Evolutionary conservation across 352 stramenopile genomes (phyloP).

Genomic region (Phytophthora europaea): DNA sequence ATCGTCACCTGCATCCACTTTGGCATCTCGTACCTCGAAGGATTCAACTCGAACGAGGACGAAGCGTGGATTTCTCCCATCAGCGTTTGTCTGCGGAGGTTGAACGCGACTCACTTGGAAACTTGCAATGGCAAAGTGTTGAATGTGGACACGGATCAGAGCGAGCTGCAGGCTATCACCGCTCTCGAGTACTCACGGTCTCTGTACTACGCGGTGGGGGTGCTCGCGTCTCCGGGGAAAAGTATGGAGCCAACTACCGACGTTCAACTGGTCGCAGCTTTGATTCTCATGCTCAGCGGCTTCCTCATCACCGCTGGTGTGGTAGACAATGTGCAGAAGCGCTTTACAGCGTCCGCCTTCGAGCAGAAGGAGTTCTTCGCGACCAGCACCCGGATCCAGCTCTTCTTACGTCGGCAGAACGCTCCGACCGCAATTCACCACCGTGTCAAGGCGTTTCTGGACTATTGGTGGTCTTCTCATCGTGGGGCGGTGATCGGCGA

Average conservation of each 20-base stretch:
- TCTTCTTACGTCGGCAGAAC: constrained; percentile 63
- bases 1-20: constrained; percentile 60
- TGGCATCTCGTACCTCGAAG: constrained; percentile 44
- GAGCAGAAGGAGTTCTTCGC: constrained; percentile 74
- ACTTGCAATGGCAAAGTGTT: constrained; percentile 20
- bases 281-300: constrained; percentile 59
- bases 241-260: constrained; percentile 54
- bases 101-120: constrained; percentile 32
- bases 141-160: constrained; percentile 12
- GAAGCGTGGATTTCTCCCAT: constrained; percentile 45
- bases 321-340: constrained; percentile 65
- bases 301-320: constrained; percentile 56
- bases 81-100: constrained; percentile 27
- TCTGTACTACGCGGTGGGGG: constrained; percentile 53
- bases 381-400: constrained; percentile 59
- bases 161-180: constrained; percentile 20
- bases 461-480: constrained; percentile 79
- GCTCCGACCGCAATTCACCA: constrained; percentile 55
- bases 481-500: constrained; percentile 59
- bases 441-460: constrained; percentile 67
- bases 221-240: constrained; percentile 52
- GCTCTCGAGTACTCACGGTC: constrained; percentile 49
- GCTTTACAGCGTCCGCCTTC: constrained; percentile 59
- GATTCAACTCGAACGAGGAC: constrained; percentile 42
- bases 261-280: constrained; percentile 42